Evolutionary conservation across 1,284 basidiomycete species (phyloP), one percentile per base, ranked within the genome.

Genomic region (Ceratobasidium theobromae): DNA sequence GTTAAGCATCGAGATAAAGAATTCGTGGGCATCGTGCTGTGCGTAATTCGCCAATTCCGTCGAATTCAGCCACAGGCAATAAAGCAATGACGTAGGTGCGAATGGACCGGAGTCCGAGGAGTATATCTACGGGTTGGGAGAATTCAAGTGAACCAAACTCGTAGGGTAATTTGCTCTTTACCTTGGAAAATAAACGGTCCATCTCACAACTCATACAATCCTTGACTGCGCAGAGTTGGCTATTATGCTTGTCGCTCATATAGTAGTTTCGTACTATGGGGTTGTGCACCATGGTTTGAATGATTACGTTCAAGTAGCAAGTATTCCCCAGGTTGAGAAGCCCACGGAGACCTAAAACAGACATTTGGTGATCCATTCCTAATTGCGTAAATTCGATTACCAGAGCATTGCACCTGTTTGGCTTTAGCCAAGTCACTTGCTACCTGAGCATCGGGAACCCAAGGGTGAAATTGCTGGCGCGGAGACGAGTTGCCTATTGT

Each of bases 21-120:
- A 92, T 76, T 95, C 93, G 77, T 96, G 93, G 0, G 93, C 92
- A 70, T 95, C 95, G 73, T 98, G 96, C 76, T 99, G 96, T 0
- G 92, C 87, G 71, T 98, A 91, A 1, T 93, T 93, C 6, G 93
- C 86, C 2, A 98, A 80, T 71, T 96, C 93, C 0, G 86, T 43
- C 9, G 69, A 67, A 27, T 87, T 86, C 70, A 88, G 86, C 95
- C 95, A 98, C 55, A 91, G 91, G 38, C 89, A 88, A 43, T 88
- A 84, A 11, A 98, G 83, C 75, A 98, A 90, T 1, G 87, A 86
- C 1, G 88, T 86, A 0, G 96, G 95, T 0, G 91, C 94, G 72
- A 86, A 90, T 0, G 94, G 87, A 0, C 80, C 75, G n/a, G 79
- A 76, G 68, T 87, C 85, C 5, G 85, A 82, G 0, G 86, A 86